Evolutionary conservation across 768 basidiomycete species (phyloP), one percentile per base, ranked within the genome.

Genomic region (Termitomyces titanicus): DNA sequence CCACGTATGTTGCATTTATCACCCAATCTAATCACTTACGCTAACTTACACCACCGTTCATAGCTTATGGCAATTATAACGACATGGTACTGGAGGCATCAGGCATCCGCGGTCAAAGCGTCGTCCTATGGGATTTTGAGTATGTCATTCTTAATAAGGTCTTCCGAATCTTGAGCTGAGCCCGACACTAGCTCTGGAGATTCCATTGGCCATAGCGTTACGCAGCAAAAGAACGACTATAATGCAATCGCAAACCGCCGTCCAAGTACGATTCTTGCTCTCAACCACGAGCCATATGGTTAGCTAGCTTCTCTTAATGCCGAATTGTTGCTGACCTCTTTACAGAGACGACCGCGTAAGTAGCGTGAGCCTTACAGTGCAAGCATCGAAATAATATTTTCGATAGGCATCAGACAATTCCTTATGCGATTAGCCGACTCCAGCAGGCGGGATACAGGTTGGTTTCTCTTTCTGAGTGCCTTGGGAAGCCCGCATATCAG

Each of bases 381-480:
- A 13, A 50, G 35, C 29, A 34, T 56, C 10, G 8, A 25, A 44
- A 22, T 35, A 22, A 17, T 34, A 18, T 33, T 15, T 4, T 29
- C n/a, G 37, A 29, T 50, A 72, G 72, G 27, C 65, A 64, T 33
- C 58, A 71, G 34, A 67, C 74, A 13, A 59, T 78, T 42, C 75
- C 76, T 0, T 71, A 73, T 55, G 76, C 70, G 10, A 75, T 79
- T 49, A 50, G 61, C 25, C 59, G 58, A 27, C 68, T 80, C 34
- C 61, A 76, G 55, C 57, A 45, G 0, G 74, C 74, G 2, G 77
- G 76, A 3, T 79, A 79, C 65, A 64, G 57, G 17, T 64, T 80
- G 13, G 79, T 78, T 15, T 74, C 72, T 5, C 54, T 79, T 5
- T 71, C 77, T 0, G 74, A 78, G 34, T 80, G 77, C 52, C 66